Base-by-base conservation (phyloP, 768 basidiomycete species). In the Lactarius indigo region DNA sequence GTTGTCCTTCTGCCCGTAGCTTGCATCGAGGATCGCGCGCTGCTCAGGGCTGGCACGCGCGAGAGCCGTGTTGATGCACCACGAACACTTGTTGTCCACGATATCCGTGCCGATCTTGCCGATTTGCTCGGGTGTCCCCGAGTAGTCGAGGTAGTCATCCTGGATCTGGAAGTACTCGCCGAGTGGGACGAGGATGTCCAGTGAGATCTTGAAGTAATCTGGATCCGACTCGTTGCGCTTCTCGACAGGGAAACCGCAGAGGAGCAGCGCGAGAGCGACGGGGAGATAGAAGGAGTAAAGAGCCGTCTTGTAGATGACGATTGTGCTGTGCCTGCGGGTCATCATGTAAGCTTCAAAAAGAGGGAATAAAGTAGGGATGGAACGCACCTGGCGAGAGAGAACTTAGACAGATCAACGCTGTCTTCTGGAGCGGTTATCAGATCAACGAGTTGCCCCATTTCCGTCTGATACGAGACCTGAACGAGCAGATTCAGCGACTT, bases 121-220 rank as follows among this genome's bases (percentile, higher is more conserved):
- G 60, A 98, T 90, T 72, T 90, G 84, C 78, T 95, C 94, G 0
- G 94, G 93, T 9, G 91, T 85, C 5, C 89, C 94, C 23, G 91
- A 88, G 75, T 87, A 97, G 77, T 99, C 97, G 72, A 98, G 86
- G 78, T 89, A 98, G 78, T 98, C 96, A 75, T 98, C 96, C 78
- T 99, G 96, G 66, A 96, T 84, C 78, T 99, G 96, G 87, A 98
- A 98, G 79, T 98, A 99, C 77, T 97, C 95, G 57, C 96, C 96
- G 64, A 98, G 84, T 5, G 92, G 92, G 63, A 98, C 79, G 50
- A 98, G 85, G 75, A 99, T 95, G 55, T 85, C 83, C 42, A 85
- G 80, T 0, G 96, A 90, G 69, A 86, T 75, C 52, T 87, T 84
- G 81, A 92, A 96, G 5, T 89, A 85, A 57, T 82, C 80, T 13